Evolutionary conservation across 768 basidiomycete species (phyloP).

Genomic region (Podaxis carcinomalis): DNA sequence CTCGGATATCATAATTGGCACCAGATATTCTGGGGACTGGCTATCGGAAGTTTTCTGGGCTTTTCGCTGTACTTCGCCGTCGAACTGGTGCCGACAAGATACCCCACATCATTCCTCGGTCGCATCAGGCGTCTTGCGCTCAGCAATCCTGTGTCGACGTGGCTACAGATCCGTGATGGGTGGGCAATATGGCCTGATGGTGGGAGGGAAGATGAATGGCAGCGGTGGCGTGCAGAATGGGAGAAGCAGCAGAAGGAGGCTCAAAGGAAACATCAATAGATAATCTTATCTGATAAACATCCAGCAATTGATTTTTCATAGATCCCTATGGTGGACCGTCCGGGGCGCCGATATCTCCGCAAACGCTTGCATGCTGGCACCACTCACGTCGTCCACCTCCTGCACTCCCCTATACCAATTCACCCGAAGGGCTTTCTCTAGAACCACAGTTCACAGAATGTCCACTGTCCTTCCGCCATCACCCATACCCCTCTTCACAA

Average conservation of each 20-base stretch:
- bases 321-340: neutral
- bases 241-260: slow-evolving; percentile 28
- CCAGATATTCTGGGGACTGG: slow-evolving; percentile 74
- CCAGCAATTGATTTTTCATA: neutral
- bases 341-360: neutral
- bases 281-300: neutral
- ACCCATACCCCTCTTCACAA: slow-evolving; percentile 47
- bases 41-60: slow-evolving; percentile 58
- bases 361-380: neutral
- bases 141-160: slow-evolving; percentile 50
- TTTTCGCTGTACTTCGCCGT: slow-evolving; percentile 46
- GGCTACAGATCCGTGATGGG: slow-evolving; percentile 74
- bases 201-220: slow-evolving; percentile 72
- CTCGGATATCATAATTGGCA: slow-evolving; percentile 70
- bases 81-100: slow-evolving; percentile 52
- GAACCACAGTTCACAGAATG: slow-evolving; percentile 13
- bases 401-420: neutral
- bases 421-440: neutral
- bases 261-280: neutral
- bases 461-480: slow-evolving; percentile 27
- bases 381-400: neutral
- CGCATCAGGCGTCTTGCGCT: slow-evolving; percentile 44
- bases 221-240: slow-evolving; percentile 58
- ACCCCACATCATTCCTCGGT: slow-evolving; percentile 54
- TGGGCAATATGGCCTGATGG: slow-evolving; percentile 81